Evolutionary conservation across 306 rosid species (phyloP).

Genomic region (Vigna angularis): DNA sequence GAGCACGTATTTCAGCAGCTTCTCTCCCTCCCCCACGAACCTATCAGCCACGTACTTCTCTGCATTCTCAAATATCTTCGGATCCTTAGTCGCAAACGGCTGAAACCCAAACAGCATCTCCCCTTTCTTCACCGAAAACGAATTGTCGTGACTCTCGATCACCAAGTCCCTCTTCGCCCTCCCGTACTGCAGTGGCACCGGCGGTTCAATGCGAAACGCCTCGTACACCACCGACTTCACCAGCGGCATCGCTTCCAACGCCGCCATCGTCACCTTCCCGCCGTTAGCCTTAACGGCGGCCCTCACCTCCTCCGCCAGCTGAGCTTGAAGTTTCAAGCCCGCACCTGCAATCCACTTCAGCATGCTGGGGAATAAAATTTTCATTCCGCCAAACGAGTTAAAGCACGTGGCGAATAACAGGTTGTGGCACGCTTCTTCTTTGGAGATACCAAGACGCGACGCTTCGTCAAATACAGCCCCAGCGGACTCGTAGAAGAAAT

Average conservation of each 20-base stretch:
- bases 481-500: conserved; percentile 71
- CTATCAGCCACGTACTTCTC: conserved; percentile 78
- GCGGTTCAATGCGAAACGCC: conserved; percentile 80
- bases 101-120: conserved; percentile 86
- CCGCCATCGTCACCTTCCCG: conserved; percentile 73
- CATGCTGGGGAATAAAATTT: conserved; percentile 66
- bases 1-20: conserved; percentile 70
- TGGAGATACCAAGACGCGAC: conserved; percentile 65
- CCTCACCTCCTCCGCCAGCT: conserved; percentile 73
- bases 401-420: conserved; percentile 86
- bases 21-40: conserved; percentile 87
- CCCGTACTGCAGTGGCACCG: conserved; percentile 78
- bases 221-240: conserved; percentile 90
- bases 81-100: conserved; percentile 90
- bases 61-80: conserved; percentile 65
- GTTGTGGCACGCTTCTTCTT: conserved; percentile 92
- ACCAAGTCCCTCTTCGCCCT: conserved; percentile 74
- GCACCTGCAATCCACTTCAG: conserved; percentile 70
- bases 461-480: conserved; percentile 72
- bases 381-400: conserved; percentile 85
- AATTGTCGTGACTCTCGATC: conserved; percentile 80
- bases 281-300: conserved; percentile 62
- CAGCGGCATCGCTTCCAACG: conserved; percentile 77
- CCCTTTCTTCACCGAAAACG: conserved; percentile 75
- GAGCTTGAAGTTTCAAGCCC: conserved; percentile 66